Percentiles rank a stretch among this genome's conserved stretches.
These are phyloP conservation scores for Boletus smithii DNA, from an alignment of 1,284 basidiomycete genomes.

Conservation along the genomic window DNA sequence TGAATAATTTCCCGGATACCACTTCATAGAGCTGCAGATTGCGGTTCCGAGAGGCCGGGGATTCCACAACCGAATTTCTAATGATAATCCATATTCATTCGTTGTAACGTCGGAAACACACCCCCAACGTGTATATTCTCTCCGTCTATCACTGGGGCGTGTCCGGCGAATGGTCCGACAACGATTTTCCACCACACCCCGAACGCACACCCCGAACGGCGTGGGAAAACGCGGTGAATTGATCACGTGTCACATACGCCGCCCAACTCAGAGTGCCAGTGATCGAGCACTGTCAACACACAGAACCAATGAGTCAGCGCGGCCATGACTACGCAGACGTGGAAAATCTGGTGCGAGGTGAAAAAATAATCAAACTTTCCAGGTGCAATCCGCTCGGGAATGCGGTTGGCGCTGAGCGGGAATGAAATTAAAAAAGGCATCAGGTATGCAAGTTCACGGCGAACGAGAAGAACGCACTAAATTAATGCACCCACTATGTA, in stretches of 20 bases:
- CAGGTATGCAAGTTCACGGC: slow-evolving; percentile 25
- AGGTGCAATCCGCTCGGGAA: slow-evolving; percentile 77
- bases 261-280: slow-evolving; percentile 48
- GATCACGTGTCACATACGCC: slow-evolving; percentile 33
- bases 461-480: slow-evolving; percentile 61
- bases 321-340: slow-evolving; percentile 76
- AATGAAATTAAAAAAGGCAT: slow-evolving; percentile 27
- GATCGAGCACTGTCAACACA: slow-evolving; percentile 53
- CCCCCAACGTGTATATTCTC: slow-evolving; percentile 31
- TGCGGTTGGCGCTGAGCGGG: slow-evolving; percentile 65
- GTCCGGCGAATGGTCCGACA: slow-evolving; percentile 19
- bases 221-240: slow-evolving; percentile 25
- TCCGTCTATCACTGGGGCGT: slow-evolving; percentile 28
- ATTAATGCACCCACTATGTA: slow-evolving; percentile 78
- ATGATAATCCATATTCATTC: slow-evolving; percentile 33
- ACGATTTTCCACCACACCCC: slow-evolving; percentile 21
- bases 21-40: slow-evolving; percentile 7
- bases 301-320: slow-evolving; percentile 73
- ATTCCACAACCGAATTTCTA: slow-evolving; percentile 28
- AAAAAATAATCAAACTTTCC: slow-evolving; percentile 81
- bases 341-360: slow-evolving; percentile 86
- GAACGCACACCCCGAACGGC: slow-evolving; percentile 17
- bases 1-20: slow-evolving; percentile 10
- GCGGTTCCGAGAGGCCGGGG: slow-evolving; percentile 23
- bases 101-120: slow-evolving; percentile 20